Evolutionary conservation across 768 basidiomycete species (phyloP), one percentile per base, ranked within the genome.

Genomic region (Macrocybe gigantea): DNA sequence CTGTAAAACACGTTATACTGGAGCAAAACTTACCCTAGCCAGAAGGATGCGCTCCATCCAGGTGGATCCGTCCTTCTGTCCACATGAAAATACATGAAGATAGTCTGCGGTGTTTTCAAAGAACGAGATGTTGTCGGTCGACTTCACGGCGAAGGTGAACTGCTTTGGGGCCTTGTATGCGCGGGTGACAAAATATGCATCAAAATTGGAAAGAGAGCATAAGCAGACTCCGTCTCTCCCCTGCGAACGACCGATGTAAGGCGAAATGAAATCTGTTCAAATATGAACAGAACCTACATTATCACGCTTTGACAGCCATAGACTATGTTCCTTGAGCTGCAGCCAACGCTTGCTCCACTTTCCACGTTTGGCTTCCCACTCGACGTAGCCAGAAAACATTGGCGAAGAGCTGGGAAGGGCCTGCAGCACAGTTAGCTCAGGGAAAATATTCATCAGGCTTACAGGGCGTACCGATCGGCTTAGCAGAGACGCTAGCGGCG

Each of bases 311-410:
- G 90, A 85, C 34, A 95, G 61, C 77, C 84, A 95, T 46, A 98
- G 60, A 50, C 80, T 79, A 53, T 94, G 90, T 58, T 94, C 92
- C 41, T 89, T 77, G 22, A 96, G 77, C 57, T 85, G 82, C 60
- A 99, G 72, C 81, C 85, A 94, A 33, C 92, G 79, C 66, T 97
- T 97, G 48, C 73, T 85, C 96, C 95, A 99, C 65, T 96, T 96
- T 33, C 93, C 93, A 50, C 85, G 80, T 68, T 95, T 97, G 39
- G 72, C 73, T 69, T 95, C 91, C 78, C 83, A 88, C 62, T 97
- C 89, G 22, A 97, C 81, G 58, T 83, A 93, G 5, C 85, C 72
- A 34, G 70, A 68, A 58, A 70, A 64, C 14, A 62, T 66, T 6
- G 77, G 71, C 22, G 75, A 66, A 52, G 67, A 73, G n/a, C 75